These are phyloP conservation scores for Pestalotiopsis fici DNA, from an alignment of 2,329 filamentous ascomycete species.

Conservation along the genomic window DNA sequence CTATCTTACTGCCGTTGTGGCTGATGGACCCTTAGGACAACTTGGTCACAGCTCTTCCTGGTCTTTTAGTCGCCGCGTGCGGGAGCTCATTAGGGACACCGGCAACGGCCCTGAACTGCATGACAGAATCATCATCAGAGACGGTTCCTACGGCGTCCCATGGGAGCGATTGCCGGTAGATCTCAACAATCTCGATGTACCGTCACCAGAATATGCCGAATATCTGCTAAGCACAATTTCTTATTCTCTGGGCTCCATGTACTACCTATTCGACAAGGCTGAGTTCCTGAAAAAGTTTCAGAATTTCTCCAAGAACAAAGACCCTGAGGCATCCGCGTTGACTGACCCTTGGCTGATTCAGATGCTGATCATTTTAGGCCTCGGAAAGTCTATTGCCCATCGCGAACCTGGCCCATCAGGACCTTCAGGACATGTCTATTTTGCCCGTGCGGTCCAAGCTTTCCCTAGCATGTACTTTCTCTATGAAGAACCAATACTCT, in stretches of 20 bases:
- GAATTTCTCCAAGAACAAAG: neutral
- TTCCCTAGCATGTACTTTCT: neutral
- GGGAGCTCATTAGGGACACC: neutral
- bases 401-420: neutral
- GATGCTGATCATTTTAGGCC: neutral
- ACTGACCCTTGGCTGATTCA: neutral
- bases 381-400: neutral
- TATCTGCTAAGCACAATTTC: neutral
- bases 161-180: neutral
- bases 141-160: neutral
- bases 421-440: neutral
- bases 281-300: neutral
- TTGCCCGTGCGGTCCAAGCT: neutral
- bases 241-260: neutral
- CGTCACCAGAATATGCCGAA: neutral
- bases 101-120: neutral
- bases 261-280: neutral
- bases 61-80: neutral
- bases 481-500: neutral
- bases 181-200: neutral
- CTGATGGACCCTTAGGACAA: neutral
- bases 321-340: neutral
- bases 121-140: neutral
- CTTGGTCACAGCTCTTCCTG: neutral
- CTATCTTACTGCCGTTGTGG: neutral